Evolutionary conservation across 306 rosid genomes (phyloP).

Genomic region (Castanospermum australe): DNA sequence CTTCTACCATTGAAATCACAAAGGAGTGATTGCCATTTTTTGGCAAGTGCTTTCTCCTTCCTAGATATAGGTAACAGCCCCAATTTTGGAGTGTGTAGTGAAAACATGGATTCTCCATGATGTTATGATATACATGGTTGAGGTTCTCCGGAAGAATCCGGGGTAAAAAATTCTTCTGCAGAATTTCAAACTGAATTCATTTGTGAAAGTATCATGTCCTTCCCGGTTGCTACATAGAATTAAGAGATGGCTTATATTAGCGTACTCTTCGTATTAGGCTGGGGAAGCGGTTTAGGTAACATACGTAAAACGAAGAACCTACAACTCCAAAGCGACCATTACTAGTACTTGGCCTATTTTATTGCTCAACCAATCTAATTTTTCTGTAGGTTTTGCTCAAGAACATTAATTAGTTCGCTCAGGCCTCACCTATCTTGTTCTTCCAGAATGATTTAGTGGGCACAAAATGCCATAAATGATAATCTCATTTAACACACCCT

Average conservation of each 20-base stretch:
- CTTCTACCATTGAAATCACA: too few relatives aligned
- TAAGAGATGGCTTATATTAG: background rate
- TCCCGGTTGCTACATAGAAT: background rate
- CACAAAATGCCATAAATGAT: background rate
- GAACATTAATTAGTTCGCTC: background rate
- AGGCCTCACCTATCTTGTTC: background rate
- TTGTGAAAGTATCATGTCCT: background rate
- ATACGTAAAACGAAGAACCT: background rate
- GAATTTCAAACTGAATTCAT: background rate
- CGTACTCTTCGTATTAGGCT: background rate
- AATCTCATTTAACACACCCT: background rate
- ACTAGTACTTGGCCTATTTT: background rate
- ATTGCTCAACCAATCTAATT: background rate
- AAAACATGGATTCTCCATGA: background rate
- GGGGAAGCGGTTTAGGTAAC: background rate
- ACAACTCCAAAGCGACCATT: background rate
- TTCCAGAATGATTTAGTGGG: background rate
- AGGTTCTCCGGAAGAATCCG: background rate
- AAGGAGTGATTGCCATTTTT: too few relatives aligned
- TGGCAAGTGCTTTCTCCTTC: too few relatives aligned
- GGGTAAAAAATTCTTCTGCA: too few relatives aligned
- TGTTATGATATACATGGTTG: background rate
- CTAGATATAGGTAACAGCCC: background rate
- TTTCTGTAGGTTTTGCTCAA: background rate
- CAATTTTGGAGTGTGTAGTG: background rate